Evolutionary conservation across 176 grass and related monocot genomes (phyloP).

Genomic region (Musa schizocarpa): DNA sequence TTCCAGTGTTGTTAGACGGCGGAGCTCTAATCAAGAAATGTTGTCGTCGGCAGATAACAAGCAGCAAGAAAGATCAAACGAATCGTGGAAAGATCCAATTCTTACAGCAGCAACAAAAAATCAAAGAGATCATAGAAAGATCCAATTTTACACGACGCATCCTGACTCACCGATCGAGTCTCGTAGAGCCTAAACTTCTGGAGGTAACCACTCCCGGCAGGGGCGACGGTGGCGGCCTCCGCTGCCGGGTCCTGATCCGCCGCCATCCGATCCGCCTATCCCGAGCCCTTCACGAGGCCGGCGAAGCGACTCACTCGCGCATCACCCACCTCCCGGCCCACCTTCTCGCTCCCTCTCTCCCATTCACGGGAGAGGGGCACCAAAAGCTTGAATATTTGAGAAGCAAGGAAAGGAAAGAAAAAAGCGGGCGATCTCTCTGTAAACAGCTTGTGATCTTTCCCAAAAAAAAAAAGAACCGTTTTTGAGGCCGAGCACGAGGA

Average conservation of each 20-base stretch:
- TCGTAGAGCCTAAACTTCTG: constrained; percentile 93
- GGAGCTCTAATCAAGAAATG: neutral
- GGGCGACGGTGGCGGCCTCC: neutral
- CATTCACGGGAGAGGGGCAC: neutral
- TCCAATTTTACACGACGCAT: neutral
- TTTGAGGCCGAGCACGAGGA: neutral
- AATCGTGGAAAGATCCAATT: neutral
- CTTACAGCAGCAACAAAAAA: neutral
- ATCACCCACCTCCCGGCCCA: neutral
- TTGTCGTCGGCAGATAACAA: neutral
- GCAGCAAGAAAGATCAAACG: neutral
- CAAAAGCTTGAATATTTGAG: neutral
- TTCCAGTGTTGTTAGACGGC: neutral
- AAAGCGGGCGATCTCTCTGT: neutral
- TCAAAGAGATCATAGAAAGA: neutral
- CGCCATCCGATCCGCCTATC: constrained; percentile 21
- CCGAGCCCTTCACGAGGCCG: neutral
- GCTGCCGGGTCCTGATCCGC: neutral
- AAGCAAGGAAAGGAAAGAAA: neutral
- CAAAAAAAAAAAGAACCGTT: neutral
- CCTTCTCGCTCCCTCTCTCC: neutral
- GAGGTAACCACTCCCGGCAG: constrained; percentile 35
- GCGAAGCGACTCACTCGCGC: neutral
- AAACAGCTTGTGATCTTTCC: constrained; percentile 5
- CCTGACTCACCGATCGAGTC: constrained; percentile 70